Evolutionary conservation across 108 stramenopile genomes (phyloP), one percentile per base, ranked within the genome.

Genomic region (Nitzschia sp.): DNA sequence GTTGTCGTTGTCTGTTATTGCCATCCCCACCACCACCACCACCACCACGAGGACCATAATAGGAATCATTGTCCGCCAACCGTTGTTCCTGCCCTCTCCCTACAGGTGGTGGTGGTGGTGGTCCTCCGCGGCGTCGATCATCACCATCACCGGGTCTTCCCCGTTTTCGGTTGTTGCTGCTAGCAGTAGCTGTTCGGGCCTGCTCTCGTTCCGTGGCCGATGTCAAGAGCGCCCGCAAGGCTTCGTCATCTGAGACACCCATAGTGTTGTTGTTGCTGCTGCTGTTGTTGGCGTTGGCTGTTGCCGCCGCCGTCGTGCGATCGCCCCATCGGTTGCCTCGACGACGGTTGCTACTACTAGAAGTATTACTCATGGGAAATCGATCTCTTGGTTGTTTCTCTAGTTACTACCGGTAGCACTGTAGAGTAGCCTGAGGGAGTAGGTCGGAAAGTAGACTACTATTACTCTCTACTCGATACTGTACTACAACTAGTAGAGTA

Each of bases 231-330:
- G 80, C 75, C 31, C 38, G 45, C 53, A 73, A 16, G 26, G 78
- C 78, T n/a, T 79, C 71, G 26, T 79, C 69, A 48, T 79, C 78
- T 3, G 78, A 64, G 3, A 79, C 70, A 32, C 19, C 53, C 17
- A 5, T 15, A 17, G 30, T 29, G 27, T 3, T 26, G n/a, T 11
- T n/a, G 13, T 3, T 23, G 3, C 3, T 23, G 11, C 25, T 29
- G 15, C 30, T 34, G 56, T 9, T 29, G n/a, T 34, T 58, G 5
- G 56, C 27, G 22, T 13, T 4, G 26, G 5, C 26, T 26, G 6
- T 26, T 8, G 11, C 11, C 22, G 11, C 26, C 16, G 25, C 6
- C 25, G 52, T 8, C 11, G 16, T 16, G 5, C 56, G 30, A 34
- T 58, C 56, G 27, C 56, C 56, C 56, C 56, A 58, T 29, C 56